phyloP scores from a whole-genome alignment of 2,329 filamentous ascomycete genomes.

The Tothia fuscella region DNA sequence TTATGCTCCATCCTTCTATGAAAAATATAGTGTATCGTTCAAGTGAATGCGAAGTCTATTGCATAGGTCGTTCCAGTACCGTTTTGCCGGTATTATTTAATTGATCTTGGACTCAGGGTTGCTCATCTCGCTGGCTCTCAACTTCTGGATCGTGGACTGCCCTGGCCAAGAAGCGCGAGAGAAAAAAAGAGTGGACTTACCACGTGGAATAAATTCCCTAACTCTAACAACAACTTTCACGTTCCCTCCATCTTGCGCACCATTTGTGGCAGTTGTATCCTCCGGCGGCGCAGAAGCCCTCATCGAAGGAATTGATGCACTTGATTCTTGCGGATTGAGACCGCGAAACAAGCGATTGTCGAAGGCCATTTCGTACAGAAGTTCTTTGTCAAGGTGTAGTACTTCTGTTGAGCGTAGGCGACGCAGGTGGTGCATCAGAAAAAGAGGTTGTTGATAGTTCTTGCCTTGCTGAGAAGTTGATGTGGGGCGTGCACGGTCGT shows the following conservation, averaged over 20 bases:
- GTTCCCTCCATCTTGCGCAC: constrained; percentile 33
- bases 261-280: not conserved
- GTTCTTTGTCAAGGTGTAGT: not conserved
- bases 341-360: constrained; percentile 14
- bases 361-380: constrained; percentile 8
- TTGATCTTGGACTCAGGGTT: too few species aligned
- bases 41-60: too few species aligned
- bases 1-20: too few species aligned
- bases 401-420: not conserved
- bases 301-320: constrained; percentile 67
- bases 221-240: constrained; percentile 75
- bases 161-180: constrained; percentile 6
- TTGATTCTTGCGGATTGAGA: constrained; percentile 36
- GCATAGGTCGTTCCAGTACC: too few species aligned
- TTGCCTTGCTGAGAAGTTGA: too few species aligned
- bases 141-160: not conserved
- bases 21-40: too few species aligned
- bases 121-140: too few species aligned
- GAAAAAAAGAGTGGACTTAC: constrained; percentile 33
- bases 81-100: too few species aligned
- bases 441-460: too few species aligned
- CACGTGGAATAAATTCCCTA: constrained; percentile 65
- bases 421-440: not conserved
- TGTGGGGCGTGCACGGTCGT: too few species aligned
- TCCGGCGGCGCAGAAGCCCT: constrained; percentile 26